These are phyloP conservation scores for Pythium rhizo-oryzae DNA, from an alignment of 352 stramenopile genomes.

Conservation along the genomic window DNA sequence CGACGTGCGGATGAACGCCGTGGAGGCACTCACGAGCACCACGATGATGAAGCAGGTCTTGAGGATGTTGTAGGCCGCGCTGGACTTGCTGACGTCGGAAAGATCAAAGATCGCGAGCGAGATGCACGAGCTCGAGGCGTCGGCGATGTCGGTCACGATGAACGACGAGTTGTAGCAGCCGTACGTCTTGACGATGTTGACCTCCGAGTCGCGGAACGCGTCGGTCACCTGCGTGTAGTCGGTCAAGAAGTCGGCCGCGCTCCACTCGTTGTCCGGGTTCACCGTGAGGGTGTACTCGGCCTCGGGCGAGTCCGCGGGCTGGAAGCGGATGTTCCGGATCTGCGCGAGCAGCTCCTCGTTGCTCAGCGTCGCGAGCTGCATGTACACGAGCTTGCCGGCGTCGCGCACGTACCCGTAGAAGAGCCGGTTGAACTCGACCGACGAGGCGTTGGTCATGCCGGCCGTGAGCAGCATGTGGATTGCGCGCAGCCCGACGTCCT, in stretches of 20 bases:
- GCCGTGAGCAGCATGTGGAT: constrained; percentile 73
- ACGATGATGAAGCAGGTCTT: constrained; percentile 90
- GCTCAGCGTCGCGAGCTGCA: constrained; percentile 63
- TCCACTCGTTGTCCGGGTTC: constrained; percentile 71
- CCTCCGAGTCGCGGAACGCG: constrained; percentile 52
- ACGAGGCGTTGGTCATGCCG: constrained; percentile 38
- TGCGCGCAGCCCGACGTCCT: constrained; percentile 82
- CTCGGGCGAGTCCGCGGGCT: constrained; percentile 37
- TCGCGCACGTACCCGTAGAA: constrained; percentile 75
- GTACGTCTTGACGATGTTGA: constrained; percentile 81
- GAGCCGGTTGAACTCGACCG: constrained; percentile 55
- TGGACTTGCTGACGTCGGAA: constrained; percentile 42
- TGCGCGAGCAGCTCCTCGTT: constrained; percentile 35
- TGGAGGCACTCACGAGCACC: constrained; percentile 77
- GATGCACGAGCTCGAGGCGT: constrained; percentile 57
- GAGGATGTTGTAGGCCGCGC: constrained; percentile 81
- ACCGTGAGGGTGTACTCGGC: constrained; percentile 49
- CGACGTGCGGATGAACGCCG: constrained; percentile 82
- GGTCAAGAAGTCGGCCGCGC: constrained; percentile 31
- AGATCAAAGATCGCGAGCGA: constrained; percentile 89
- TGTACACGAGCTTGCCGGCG: constrained; percentile 50
- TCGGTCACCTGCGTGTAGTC: constrained; percentile 44
- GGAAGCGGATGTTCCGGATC: constrained; percentile 52
- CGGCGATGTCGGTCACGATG: constrained; percentile 50
- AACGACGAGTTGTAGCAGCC: constrained; percentile 75